Evolutionary conservation across 2,329 filamentous ascomycete genomes (phyloP).

Genomic region (Pseudopyricularia javanii): DNA sequence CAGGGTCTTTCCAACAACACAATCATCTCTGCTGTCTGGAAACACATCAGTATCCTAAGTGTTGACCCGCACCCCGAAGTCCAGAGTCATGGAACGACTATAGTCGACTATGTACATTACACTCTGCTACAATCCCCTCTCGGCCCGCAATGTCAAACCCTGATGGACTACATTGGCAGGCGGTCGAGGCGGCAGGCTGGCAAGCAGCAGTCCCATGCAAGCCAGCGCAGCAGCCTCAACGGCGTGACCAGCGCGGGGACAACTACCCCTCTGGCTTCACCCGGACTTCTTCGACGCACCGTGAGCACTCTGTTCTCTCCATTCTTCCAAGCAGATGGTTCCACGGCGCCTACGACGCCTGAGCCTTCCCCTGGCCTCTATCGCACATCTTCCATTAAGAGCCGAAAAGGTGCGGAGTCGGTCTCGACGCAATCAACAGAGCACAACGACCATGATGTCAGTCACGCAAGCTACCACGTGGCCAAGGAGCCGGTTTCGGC

Average conservation of each 20-base stretch:
- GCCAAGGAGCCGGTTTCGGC: conserved; percentile 72
- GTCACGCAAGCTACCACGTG: conserved; percentile 60
- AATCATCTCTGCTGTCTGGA: conserved; percentile 89
- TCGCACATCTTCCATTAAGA: conserved; percentile 24
- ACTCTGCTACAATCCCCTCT: conserved; percentile 67
- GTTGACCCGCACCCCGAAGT: conserved; percentile 94
- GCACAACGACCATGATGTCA: conserved; percentile 56
- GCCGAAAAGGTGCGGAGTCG: conserved; percentile 24
- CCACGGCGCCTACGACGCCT: conserved; percentile 19
- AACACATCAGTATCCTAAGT: conserved; percentile 78
- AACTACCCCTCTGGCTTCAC: conserved; percentile 35
- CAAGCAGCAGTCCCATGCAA: conserved; percentile 26
- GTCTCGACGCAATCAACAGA: conserved; percentile 48
- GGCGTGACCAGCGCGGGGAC: conserved; percentile 20
- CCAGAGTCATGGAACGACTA: conserved; percentile 68
- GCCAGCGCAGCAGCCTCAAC: conserved; percentile 28
- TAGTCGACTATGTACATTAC: conserved; percentile 77
- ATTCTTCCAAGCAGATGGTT: conserved; percentile 33
- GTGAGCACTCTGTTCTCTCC: conserved; percentile 52
- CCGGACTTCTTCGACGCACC: conserved; percentile 48
- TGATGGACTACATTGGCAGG: conserved; percentile 62
- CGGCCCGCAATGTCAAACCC: conserved; percentile 52
- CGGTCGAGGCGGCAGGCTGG: conserved; percentile 33
- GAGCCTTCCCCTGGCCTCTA: conserved; percentile 19
- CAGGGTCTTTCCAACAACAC: conserved; percentile 69